Conservation (phyloP, 2,329 filamentous ascomycete genomes). For the Aschersonia sp. region DNA sequence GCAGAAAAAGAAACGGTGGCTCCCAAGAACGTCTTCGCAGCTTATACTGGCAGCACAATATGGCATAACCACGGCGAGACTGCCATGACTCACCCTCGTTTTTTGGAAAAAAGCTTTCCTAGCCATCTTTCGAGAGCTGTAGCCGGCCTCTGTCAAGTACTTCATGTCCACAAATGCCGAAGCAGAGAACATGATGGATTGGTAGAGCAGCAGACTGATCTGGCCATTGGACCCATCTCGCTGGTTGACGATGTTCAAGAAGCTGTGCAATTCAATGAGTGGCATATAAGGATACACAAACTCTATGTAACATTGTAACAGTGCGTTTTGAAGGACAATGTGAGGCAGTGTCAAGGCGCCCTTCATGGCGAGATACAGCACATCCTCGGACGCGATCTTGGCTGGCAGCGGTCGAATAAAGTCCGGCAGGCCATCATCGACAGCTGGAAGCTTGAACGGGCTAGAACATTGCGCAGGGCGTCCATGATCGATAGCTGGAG, state of each 20-base stretch:
- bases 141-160: constrained; percentile 63
- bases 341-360: constrained; percentile 69
- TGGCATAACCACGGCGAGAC: too few relatives aligned
- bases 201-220: constrained; percentile 77
- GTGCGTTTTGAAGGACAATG: constrained; percentile 57
- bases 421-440: constrained; percentile 34
- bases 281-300: constrained; percentile 95
- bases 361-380: constrained; percentile 71
- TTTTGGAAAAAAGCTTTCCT: constrained; percentile 82
- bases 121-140: constrained; percentile 62
- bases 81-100: constrained; percentile 50
- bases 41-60: too few relatives aligned
- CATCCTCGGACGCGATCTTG: constrained; percentile 67
- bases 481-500: constrained; percentile 17
- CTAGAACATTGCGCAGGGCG: constrained; percentile 28
- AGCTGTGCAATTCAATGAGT: constrained; percentile 54
- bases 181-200: constrained; percentile 88
- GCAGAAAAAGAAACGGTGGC: neutral
- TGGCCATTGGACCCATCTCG: constrained; percentile 56
- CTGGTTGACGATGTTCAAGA: constrained; percentile 45
- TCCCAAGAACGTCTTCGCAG: too few relatives aligned
- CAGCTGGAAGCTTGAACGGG: constrained; percentile 33
- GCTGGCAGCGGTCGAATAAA: constrained; percentile 71
- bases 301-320: constrained; percentile 72
- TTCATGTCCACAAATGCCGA: constrained; percentile 78